Percentiles rank a stretch among this genome's conserved stretches.
phyloP scores from a whole-genome alignment of 1,284 basidiomycete species.

The Pulveroboletus sp. region DNA sequence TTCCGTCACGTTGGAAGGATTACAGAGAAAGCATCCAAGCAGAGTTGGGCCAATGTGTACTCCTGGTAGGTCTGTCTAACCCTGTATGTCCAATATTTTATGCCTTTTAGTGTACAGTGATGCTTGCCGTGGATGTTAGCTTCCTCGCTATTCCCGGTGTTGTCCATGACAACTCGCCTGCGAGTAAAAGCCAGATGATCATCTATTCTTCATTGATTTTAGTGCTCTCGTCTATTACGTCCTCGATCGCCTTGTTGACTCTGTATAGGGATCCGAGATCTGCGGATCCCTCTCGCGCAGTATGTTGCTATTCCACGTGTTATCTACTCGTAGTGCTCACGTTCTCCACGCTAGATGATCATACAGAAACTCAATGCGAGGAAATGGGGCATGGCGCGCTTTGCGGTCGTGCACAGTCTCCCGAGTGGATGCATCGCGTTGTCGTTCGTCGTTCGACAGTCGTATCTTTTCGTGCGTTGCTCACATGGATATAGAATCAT shows the following conservation, averaged over 20 bases:
- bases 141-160: no score
- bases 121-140: no score
- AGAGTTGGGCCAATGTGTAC: slow-evolving; percentile 50
- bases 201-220: slow-evolving; percentile 17
- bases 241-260: slow-evolving; percentile 15
- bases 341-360: not conserved
- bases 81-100: not conserved
- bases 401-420: slow-evolving; percentile 17
- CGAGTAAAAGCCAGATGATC: no score
- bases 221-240: slow-evolving; percentile 15
- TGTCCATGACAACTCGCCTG: no score
- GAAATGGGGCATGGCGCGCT: slow-evolving; percentile 7
- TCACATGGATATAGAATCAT: slow-evolving; percentile 10
- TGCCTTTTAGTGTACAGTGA: slow-evolving; percentile 14
- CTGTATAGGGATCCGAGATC: slow-evolving; percentile 17
- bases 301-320: not conserved
- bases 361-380: slow-evolving; percentile 6
- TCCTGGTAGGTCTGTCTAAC: slow-evolving; percentile 39
- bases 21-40: slow-evolving; percentile 41
- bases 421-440: slow-evolving; percentile 14
- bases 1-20: no score
- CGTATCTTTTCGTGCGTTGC: not conserved
- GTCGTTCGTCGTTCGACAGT: slow-evolving; percentile 11
- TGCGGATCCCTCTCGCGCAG: slow-evolving; percentile 2
- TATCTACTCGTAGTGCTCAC: not conserved